Conservation (phyloP, 306 rosid genomes). For the Prunus armeniaca region DNA sequence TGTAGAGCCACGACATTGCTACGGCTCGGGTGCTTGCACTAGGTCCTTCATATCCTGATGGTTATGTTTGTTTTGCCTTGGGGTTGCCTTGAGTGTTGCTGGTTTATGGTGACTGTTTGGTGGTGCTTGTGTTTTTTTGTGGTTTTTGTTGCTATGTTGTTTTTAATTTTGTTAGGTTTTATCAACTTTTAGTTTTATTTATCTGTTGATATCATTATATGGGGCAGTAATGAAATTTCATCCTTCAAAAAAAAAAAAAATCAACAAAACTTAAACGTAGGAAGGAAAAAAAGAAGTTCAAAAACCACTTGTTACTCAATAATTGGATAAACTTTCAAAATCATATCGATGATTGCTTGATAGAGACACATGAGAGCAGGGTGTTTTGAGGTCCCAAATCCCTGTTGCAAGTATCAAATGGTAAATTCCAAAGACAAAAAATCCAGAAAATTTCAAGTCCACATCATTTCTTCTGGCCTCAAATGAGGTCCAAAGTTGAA, state of each 20-base stretch:
- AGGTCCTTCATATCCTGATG: too few relatives aligned
- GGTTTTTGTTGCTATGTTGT: too few relatives aligned
- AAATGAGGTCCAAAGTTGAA: constrained; percentile 25
- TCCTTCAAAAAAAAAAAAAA: accelerated
- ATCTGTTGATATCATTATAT: too few relatives aligned
- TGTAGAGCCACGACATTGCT: too few relatives aligned
- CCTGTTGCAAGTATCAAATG: constrained; percentile 6
- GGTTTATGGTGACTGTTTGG: too few relatives aligned
- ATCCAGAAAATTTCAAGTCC: constrained; percentile 8
- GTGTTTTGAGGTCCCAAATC: constrained; percentile 15
- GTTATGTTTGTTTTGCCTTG: too few relatives aligned
- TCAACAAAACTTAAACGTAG: background rate
- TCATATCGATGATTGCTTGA: background rate
- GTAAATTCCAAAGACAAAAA: background rate
- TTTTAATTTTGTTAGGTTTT: too few relatives aligned
- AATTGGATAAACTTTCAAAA: background rate
- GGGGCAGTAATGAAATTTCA: too few relatives aligned
- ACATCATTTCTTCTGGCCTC: constrained; percentile 1
- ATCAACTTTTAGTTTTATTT: too few relatives aligned
- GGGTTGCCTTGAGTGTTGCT: too few relatives aligned
- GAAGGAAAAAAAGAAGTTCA: background rate
- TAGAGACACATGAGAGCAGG: constrained; percentile 2
- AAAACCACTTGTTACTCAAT: constrained; percentile 2
- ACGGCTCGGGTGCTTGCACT: too few relatives aligned
- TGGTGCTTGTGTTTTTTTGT: too few relatives aligned